These are phyloP conservation scores for Cladophialophora chaetospira DNA, from an alignment of 2,329 filamentous ascomycete genomes.

Conservation along the genomic window DNA sequence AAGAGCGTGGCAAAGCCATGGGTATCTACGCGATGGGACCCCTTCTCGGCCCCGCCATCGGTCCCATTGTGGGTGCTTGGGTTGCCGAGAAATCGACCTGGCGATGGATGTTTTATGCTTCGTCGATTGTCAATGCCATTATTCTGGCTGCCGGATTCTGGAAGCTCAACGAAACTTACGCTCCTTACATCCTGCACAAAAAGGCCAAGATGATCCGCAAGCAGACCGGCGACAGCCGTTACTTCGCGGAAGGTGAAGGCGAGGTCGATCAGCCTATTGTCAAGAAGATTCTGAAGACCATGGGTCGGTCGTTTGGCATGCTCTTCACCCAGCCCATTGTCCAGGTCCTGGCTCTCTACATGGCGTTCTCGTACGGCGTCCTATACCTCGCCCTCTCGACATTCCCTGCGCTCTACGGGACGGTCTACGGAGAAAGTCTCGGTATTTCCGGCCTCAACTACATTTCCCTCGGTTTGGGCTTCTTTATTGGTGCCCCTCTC, in stretches of 20 bases:
- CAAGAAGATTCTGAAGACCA: slow-evolving; percentile 38
- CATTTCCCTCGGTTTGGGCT: slow-evolving; percentile 61
- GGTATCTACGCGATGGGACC: slow-evolving; percentile 35
- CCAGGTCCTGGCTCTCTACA: slow-evolving; percentile 55
- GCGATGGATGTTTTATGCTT: slow-evolving; percentile 51
- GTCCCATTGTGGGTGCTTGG: slow-evolving; percentile 64
- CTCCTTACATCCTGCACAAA: slow-evolving; percentile 59
- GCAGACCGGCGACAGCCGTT: slow-evolving; percentile 36
- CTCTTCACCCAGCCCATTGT: slow-evolving; percentile 61
- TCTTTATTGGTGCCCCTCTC: slow-evolving; percentile 55
- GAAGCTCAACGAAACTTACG: slow-evolving; percentile 63
- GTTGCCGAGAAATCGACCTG: slow-evolving; percentile 50
- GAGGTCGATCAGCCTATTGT: slow-evolving; percentile 33
- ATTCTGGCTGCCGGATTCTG: slow-evolving; percentile 61
- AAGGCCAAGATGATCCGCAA: slow-evolving; percentile 54
- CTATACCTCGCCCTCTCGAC: slow-evolving; percentile 64
- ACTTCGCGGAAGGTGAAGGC: slow-evolving; percentile 37
- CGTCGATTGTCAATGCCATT: slow-evolving; percentile 59
- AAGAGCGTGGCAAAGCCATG: slow-evolving; percentile 36
- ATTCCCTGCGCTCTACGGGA: slow-evolving; percentile 59
- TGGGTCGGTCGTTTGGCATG: slow-evolving; percentile 57
- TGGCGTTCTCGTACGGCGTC: slow-evolving; percentile 60
- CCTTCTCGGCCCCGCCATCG: slow-evolving; percentile 46
- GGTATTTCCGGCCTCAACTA: slow-evolving; percentile 62
- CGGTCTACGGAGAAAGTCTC: slow-evolving; percentile 53